Evolutionary conservation across 306 rosid genomes (phyloP), one percentile per base, ranked within the genome.

Genomic region (Fragaria vesca): DNA sequence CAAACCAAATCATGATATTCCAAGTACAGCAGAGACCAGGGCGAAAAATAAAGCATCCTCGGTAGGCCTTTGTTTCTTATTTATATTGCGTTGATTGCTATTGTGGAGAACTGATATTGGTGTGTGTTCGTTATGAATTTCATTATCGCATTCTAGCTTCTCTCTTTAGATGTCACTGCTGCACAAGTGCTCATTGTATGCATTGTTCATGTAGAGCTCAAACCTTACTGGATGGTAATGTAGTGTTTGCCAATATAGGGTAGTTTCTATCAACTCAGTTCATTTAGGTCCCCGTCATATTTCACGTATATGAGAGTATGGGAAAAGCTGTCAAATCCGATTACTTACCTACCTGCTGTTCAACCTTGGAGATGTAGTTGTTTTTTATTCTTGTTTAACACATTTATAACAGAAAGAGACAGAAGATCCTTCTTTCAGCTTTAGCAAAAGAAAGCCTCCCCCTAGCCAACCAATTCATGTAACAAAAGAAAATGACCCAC

Each of bases 1-100:
- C 57, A 92, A 90, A 62, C 97, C 98, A 77, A 94, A 94, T 87
- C 93, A 92, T 85, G 98, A 94, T 81, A 74, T 92, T 80, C 97
- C 98, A 21, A 89, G 98, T 83, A 94, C 97, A 42, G 98, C 98
- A 2, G 98, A 92, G 85, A 90, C 98, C 43, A 90, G 98, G 85
- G 98, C 95, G 34, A 94, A 94, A 87, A 94, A 89, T 68, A 94
- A 85, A 88, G 96, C 98, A 76, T 90, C 93, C 83, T 97, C 93
- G 76, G 98, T 92, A 84, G 15, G 43, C 79, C 28, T 61, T 3
- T 76, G 71, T 51, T 67, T 50, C 42, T 60, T 74, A 20, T 70
- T 71, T 58, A 30, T 47, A 16, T 36, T 45, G 51, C 34, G 6
- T 57, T 66, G 42, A 57, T 32, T 28, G 62, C 24, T 69, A 18